These are phyloP conservation scores for Bretschneidera sinensis DNA, from an alignment of 345 rosid genomes.

Conservation along the genomic window DNA sequence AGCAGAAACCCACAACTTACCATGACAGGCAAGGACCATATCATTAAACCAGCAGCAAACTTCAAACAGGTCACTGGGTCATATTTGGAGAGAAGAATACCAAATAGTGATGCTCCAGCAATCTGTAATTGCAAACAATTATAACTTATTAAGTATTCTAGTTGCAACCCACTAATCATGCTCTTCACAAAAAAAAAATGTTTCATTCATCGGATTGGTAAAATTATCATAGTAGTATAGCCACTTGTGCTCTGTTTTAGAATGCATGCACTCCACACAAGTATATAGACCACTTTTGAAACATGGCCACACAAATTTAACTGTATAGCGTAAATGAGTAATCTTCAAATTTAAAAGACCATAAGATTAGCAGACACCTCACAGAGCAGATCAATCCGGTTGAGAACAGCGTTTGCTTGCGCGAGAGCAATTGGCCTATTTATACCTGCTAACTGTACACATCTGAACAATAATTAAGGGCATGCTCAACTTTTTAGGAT, in stretches of 20 bases:
- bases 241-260: neutral
- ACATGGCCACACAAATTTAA: neutral
- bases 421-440: conserved; percentile 91
- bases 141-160: conserved; percentile 4
- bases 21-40: conserved; percentile 69
- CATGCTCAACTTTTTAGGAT: conserved; percentile 7
- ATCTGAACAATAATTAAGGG: conserved; percentile 11
- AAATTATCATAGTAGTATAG: neutral
- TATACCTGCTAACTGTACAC: conserved; percentile 77
- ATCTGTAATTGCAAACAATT: conserved; percentile 40
- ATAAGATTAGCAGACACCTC: conserved; percentile 47
- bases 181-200: conserved; percentile 6
- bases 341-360: neutral
- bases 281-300: neutral
- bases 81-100: conserved; percentile 72
- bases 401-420: conserved; percentile 87
- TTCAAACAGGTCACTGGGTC: conserved; percentile 83
- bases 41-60: conserved; percentile 67
- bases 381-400: conserved; percentile 82
- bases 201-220: neutral
- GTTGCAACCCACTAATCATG: neutral
- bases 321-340: neutral
- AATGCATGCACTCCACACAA: conserved; percentile 1
- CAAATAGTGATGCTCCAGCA: conserved; percentile 81
- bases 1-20: conserved; percentile 40